A percentile compares a stretch with the other conserved stretches of the same genome.
Evolutionary conservation across 176 grass and related monocot genomes (phyloP).

Genomic region (Oryza punctata): DNA sequence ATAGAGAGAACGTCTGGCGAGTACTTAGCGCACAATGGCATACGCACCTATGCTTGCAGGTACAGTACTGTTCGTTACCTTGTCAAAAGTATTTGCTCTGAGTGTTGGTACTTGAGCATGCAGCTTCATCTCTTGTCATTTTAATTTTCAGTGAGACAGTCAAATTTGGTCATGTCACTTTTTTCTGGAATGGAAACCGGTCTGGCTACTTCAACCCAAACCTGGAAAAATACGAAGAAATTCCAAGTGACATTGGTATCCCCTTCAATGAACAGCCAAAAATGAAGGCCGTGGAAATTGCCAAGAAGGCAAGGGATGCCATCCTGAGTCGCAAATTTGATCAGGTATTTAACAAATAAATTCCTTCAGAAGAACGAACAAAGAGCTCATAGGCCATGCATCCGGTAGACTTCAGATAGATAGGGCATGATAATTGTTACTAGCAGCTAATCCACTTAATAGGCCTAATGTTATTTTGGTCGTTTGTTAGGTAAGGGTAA

Average conservation of each 20-base stretch:
- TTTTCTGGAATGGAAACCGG: constrained; percentile 99
- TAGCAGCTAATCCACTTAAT: not conserved
- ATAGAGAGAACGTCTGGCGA: constrained; percentile 87
- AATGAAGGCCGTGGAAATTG: constrained; percentile 95
- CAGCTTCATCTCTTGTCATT: not conserved
- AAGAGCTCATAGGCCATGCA: not conserved
- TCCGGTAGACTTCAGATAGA: not conserved
- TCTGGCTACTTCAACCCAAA: constrained; percentile 80
- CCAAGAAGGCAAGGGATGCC: constrained; percentile 76
- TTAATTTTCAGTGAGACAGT: constrained; percentile 73
- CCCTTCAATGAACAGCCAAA: constrained; percentile 78
- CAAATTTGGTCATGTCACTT: constrained; percentile 96
- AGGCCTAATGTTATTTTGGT: not conserved
- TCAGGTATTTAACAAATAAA: constrained; percentile 54
- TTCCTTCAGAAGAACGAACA: not conserved
- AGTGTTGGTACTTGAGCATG: not conserved
- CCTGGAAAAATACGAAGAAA: constrained; percentile 80
- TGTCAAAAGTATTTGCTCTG: not conserved
- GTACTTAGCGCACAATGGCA: constrained; percentile 75
- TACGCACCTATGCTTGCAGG: constrained; percentile 91
- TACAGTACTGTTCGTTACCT: constrained; percentile 10
- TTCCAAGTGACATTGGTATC: constrained; percentile 86
- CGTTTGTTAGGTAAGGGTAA: constrained; percentile 68
- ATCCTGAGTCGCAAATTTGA: constrained; percentile 77
- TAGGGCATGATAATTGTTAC: not conserved